Conservation (phyloP, 2,329 filamentous ascomycete species). For the Colletotrichum tropicale region DNA sequence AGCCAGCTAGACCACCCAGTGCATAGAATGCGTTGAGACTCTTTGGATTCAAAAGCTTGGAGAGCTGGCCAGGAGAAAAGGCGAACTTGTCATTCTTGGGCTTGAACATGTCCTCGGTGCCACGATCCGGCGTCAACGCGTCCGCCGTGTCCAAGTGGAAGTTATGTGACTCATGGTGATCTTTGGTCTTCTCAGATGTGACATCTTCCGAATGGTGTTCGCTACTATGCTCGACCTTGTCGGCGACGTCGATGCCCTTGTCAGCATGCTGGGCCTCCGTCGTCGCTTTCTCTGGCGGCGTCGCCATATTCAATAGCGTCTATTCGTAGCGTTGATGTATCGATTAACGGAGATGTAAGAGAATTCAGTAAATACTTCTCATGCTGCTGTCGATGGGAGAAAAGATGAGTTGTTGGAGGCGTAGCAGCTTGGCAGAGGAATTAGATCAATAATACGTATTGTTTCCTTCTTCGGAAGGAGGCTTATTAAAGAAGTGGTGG, state of each 20-base stretch:
- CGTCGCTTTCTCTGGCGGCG: background rate
- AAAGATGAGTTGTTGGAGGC: background rate
- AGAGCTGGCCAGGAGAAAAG: constrained; percentile 74
- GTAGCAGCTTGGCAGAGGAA: background rate
- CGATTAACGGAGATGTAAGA: background rate
- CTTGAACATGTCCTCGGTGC: constrained; percentile 72
- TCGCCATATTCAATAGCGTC: background rate
- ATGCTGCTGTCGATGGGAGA: background rate
- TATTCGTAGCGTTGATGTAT: background rate
- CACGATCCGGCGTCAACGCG: constrained; percentile 59
- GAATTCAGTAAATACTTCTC: background rate
- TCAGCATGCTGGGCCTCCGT: background rate
- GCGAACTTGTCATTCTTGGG: constrained; percentile 74
- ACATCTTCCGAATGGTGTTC: background rate
- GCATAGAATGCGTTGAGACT: constrained; percentile 76
- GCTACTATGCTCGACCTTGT: background rate
- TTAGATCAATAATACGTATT: background rate
- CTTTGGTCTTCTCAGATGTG: background rate
- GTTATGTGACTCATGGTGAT: constrained; percentile 7
- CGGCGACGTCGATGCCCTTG: background rate
- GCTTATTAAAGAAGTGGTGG: background rate
- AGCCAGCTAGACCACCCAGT: constrained; percentile 72
- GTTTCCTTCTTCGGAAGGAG: background rate
- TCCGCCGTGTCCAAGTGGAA: constrained; percentile 29
- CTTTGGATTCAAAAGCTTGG: constrained; percentile 82